phyloP scores from a whole-genome alignment of 2,329 filamentous ascomycete genomes.

The Penicillium sp. region DNA sequence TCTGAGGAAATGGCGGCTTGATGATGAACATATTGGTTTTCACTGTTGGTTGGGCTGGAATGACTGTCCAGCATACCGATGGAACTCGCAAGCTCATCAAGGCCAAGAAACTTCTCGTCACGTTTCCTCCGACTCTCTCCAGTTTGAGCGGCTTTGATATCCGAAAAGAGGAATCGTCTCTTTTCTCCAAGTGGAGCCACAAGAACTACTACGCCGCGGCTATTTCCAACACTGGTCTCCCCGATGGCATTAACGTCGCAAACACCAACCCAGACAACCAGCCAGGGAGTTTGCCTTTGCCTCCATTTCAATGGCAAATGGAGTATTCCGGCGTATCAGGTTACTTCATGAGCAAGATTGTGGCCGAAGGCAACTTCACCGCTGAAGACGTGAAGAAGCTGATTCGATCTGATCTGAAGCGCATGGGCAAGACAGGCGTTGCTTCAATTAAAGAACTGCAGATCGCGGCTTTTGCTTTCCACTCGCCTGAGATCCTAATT shows the following conservation, averaged over 20 bases:
- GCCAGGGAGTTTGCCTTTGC: constrained; percentile 32
- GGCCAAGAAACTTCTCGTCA: constrained; percentile 48
- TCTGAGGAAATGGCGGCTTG: no score
- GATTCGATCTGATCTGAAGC: constrained; percentile 16
- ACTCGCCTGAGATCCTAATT: constrained; percentile 41
- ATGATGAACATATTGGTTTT: no score
- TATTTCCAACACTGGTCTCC: constrained; percentile 42
- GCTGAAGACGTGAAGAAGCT: constrained; percentile 17
- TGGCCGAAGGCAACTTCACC: constrained; percentile 27
- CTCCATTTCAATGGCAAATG: constrained; percentile 13
- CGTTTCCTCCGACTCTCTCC: constrained; percentile 45
- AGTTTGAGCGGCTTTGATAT: constrained; percentile 45
- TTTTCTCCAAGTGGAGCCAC: constrained; percentile 44
- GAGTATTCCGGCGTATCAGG: constrained; percentile 10
- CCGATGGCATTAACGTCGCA: constrained; percentile 25
- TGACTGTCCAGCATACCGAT: constrained; percentile 31
- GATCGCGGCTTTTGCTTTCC: constrained; percentile 38
- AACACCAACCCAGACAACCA: constrained; percentile 32
- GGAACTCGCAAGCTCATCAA: constrained; percentile 37
- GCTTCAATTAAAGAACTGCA: constrained; percentile 23
- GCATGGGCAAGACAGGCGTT: neutral
- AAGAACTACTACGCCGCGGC: constrained; percentile 43
- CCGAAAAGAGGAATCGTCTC: constrained; percentile 29
- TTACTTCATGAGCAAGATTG: constrained; percentile 16
- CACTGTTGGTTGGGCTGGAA: no score